Evolutionary conservation across 306 rosid species (phyloP).

Genomic region (Corylus heterophylla): DNA sequence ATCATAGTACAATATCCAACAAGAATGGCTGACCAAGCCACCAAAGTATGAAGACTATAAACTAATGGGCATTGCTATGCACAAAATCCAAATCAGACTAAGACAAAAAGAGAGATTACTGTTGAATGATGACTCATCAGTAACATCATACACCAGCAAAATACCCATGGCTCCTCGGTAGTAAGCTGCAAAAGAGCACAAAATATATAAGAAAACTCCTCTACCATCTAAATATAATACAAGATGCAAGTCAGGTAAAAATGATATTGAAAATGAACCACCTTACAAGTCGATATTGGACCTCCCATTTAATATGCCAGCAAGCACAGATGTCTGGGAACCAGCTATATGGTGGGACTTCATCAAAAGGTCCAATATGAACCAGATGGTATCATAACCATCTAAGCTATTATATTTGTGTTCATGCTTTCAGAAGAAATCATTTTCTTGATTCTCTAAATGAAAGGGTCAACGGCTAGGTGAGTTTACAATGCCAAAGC

Average conservation of each 20-base stretch:
- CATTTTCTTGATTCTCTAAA: slow-evolving; percentile 7
- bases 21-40: neutral
- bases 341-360: neutral
- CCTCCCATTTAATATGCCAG: slow-evolving; percentile 1
- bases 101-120: slow-evolving; percentile 47
- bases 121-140: slow-evolving; percentile 82
- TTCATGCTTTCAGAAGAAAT: neutral
- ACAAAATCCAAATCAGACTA: slow-evolving; percentile 27
- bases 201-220: slow-evolving; percentile 19
- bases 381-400: slow-evolving; percentile 11
- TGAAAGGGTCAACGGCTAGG: neutral
- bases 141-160: slow-evolving; percentile 82
- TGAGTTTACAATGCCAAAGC: neutral
- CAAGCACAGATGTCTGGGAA: neutral
- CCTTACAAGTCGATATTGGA: neutral
- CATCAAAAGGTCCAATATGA: slow-evolving; percentile 1
- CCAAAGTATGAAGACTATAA: neutral
- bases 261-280: neutral
- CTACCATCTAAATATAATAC: slow-evolving; percentile 11
- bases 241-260: neutral
- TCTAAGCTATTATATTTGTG: neutral
- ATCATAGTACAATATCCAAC: neutral
- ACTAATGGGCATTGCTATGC: neutral
- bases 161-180: slow-evolving; percentile 93
- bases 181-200: slow-evolving; percentile 63